Percentiles rank a stretch among this genome's conserved stretches.
Evolutionary conservation across 2,329 filamentous ascomycete genomes (phyloP).

Genomic region (Penicillium sp.): DNA sequence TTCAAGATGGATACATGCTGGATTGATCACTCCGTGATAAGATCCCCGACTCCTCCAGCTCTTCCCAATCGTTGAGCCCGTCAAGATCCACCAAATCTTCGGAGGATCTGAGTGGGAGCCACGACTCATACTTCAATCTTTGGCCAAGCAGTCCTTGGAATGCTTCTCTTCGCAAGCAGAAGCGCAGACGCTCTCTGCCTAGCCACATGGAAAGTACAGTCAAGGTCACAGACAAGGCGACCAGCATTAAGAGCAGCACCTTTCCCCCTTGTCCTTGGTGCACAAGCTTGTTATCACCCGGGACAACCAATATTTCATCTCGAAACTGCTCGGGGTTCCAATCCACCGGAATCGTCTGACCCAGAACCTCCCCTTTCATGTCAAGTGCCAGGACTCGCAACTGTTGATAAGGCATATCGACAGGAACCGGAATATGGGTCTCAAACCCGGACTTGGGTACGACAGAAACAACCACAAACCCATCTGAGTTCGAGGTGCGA

Average conservation of each 20-base stretch:
- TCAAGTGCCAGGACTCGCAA: constrained; percentile 28
- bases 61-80: too few species aligned
- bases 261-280: neutral
- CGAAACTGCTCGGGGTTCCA: constrained; percentile 23
- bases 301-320: constrained; percentile 13
- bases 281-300: neutral
- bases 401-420: constrained; percentile 4
- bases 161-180: neutral
- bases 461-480: constrained; percentile 22
- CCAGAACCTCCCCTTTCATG: constrained; percentile 20
- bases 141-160: neutral
- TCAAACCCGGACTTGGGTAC: constrained; percentile 32
- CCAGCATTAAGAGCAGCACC: constrained; percentile 3
- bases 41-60: neutral
- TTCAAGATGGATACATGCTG: neutral
- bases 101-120: neutral
- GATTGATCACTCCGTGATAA: neutral
- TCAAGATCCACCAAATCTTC: neutral
- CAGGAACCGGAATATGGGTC: constrained; percentile 28
- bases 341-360: constrained; percentile 16
- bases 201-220: constrained; percentile 3
- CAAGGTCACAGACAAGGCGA: constrained; percentile 6
- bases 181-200: neutral
- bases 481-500: neutral
- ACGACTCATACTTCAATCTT: neutral